Base-by-base conservation (phyloP, 495 filamentous ascomycete species). In the Xylaria bambusicola region DNA sequence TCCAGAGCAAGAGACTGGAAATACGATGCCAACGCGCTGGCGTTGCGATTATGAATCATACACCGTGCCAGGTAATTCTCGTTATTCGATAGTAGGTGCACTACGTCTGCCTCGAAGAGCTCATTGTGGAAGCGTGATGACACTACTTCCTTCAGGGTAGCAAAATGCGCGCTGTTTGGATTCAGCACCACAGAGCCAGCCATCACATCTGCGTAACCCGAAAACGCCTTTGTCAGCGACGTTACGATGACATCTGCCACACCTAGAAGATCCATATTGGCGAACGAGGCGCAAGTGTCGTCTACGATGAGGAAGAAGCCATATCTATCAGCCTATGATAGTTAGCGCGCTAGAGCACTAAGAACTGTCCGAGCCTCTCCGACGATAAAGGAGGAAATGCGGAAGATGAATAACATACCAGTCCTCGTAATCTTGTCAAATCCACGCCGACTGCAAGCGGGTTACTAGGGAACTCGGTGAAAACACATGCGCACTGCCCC, bases 141-240 rank as follows among this genome's bases (percentile, higher is more conserved):
- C 52, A 77, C 65, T 0, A 68, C 49, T 3, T 60, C 12, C 44
- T 70, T 65, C 45, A 82, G 57, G 44, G 56, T 38, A 65, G 77
- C 69, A 2, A 21, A 23, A 57, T 51, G 49, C 12, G 50, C 18
- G 0, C 70, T 77, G 38, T 64, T 56, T 1, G 80, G 77, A 57
- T 75, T 74, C 56, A 82, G 65, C 18, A 71, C 64, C 15, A 75
- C 51, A 49, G 72, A 73, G 49, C 75, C 81, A 50, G 67, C 80
- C 72, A 83, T 81, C 35, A 82, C 40, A 56, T 84, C 75, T 7
- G 79, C 77, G 50, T 73, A 77, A 1, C 82, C 82, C 53, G 67
- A 77, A 59, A 84, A 80, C 2, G 70, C 68, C 66, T 84, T 84
- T 20, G 79, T 82, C 7, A 82, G 66, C 33, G 71, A 76, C 1